Conservation (phyloP, 1,284 basidiomycete species). For the Clitocybe nebularis region DNA sequence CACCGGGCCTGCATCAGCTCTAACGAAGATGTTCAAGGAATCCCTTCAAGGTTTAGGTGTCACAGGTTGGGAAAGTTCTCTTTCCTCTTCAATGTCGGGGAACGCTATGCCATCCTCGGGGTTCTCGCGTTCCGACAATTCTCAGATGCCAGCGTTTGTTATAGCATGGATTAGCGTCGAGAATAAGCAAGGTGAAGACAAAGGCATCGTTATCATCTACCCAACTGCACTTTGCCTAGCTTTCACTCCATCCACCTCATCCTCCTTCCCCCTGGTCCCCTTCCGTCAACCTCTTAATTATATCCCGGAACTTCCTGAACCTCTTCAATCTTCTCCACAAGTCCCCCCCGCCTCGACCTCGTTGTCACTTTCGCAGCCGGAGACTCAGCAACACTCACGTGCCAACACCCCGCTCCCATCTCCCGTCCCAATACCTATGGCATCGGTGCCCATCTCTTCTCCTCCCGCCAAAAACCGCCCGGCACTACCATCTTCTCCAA, state of each 20-base stretch:
- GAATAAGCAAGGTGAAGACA: conserved; percentile 73
- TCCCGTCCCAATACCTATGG: conserved; percentile 7
- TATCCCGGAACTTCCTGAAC: conserved; percentile 61
- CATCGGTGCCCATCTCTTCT: conserved; percentile 4
- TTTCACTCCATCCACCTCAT: conserved; percentile 20
- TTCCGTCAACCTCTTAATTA: no score
- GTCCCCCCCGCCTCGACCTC: conserved; percentile 15
- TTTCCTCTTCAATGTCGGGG: no score
- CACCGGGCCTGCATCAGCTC: conserved; percentile 54
- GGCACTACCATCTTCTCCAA: conserved; percentile 25
- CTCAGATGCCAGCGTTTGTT: conserved; percentile 39
- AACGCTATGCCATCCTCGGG: no score
- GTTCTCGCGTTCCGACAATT: no score
- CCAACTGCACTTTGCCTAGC: conserved; percentile 56
- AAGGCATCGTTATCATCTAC: conserved; percentile 71
- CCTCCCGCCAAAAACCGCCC: conserved; percentile 19
- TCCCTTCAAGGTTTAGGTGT: conserved; percentile 58
- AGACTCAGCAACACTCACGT: conserved; percentile 9
- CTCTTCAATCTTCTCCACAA: conserved; percentile 61
- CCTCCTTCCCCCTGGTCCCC: conserved; percentile 37
- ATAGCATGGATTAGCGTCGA: conserved; percentile 72
- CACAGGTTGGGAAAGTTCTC: conserved; percentile 49
- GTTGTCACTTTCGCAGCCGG: conserved; percentile 11
- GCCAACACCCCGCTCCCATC: conserved; percentile 4
- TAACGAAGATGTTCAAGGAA: conserved; percentile 60